Evolutionary conservation across 1,284 basidiomycete species (phyloP).

Genomic region (Naganishia sp.): DNA sequence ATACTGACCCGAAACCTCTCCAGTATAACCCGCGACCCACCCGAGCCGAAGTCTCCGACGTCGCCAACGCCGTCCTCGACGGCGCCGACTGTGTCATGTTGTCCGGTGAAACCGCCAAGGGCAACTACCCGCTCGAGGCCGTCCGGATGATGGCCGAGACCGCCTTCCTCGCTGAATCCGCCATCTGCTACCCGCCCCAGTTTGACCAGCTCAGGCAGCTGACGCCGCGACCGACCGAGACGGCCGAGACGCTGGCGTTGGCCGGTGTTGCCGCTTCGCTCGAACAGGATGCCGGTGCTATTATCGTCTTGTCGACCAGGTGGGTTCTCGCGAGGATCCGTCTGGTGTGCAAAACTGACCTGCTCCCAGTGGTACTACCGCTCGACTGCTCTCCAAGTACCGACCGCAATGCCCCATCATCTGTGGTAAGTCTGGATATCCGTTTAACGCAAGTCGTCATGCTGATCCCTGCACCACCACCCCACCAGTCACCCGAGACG

Average conservation of each 20-base stretch:
- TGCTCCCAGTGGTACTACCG: conserved; percentile 71
- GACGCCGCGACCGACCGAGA: conserved; percentile 82
- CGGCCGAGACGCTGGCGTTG: conserved; percentile 88
- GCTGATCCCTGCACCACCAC: conserved; percentile 27
- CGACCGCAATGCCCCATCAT: conserved; percentile 91
- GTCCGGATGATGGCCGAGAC: conserved; percentile 99
- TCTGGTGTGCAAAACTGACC: background rate
- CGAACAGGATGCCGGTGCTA: conserved; percentile 90
- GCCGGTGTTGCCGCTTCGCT: conserved; percentile 91
- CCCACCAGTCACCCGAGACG: conserved; percentile 81
- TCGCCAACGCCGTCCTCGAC: conserved; percentile 95
- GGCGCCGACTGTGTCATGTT: conserved; percentile 98
- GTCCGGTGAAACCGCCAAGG: conserved; percentile 96
- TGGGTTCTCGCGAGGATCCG: conserved; percentile 7
- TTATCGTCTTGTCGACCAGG: conserved; percentile 88
- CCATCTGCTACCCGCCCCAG: conserved; percentile 88
- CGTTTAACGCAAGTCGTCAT: background rate
- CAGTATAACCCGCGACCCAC: conserved; percentile 95
- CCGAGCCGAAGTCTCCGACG: conserved; percentile 94
- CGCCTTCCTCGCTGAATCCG: conserved; percentile 87
- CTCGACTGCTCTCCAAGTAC: conserved; percentile 96
- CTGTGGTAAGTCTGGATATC: conserved; percentile 63
- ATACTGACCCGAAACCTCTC: background rate
- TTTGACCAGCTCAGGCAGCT: conserved; percentile 82
- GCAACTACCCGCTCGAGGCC: conserved; percentile 87